Evolutionary conservation across 306 rosid genomes (phyloP).

Genomic region (Cucumis melo): DNA sequence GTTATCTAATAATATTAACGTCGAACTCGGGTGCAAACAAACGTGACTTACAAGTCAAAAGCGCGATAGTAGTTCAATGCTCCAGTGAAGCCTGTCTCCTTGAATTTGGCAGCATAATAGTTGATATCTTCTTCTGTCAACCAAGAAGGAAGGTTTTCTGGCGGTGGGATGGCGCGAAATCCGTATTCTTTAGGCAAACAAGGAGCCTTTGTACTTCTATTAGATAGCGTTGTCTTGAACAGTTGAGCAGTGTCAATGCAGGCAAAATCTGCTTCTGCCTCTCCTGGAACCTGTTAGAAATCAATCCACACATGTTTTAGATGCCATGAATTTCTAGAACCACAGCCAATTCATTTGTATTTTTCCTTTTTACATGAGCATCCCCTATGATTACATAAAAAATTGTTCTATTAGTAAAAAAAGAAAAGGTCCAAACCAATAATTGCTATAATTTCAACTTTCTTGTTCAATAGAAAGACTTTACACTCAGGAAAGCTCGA

Average conservation of each 20-base stretch:
- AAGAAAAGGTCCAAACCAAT: background rate
- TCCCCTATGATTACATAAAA: background rate
- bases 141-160: conserved; percentile 26
- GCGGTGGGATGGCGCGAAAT: background rate
- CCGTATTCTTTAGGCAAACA: background rate
- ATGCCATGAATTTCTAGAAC: background rate
- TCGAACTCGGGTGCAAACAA: background rate
- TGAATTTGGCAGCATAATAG: conserved; percentile 28
- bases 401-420: background rate
- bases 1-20: background rate
- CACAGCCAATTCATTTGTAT: background rate
- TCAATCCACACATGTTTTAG: background rate
- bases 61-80: conserved; percentile 28
- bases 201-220: background rate
- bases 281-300: conserved; percentile 4
- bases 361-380: background rate
- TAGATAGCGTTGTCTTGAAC: background rate
- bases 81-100: conserved; percentile 24
- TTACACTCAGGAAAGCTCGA: background rate
- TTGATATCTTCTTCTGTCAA: conserved; percentile 26
- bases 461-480: background rate
- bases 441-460: background rate
- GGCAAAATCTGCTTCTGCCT: conserved; percentile 1
- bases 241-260: background rate
- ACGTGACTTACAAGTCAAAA: background rate